These are phyloP conservation scores for Plasmodium vivax DNA, from an alignment of 169 alveolate genomes.

Conservation along the genomic window DNA sequence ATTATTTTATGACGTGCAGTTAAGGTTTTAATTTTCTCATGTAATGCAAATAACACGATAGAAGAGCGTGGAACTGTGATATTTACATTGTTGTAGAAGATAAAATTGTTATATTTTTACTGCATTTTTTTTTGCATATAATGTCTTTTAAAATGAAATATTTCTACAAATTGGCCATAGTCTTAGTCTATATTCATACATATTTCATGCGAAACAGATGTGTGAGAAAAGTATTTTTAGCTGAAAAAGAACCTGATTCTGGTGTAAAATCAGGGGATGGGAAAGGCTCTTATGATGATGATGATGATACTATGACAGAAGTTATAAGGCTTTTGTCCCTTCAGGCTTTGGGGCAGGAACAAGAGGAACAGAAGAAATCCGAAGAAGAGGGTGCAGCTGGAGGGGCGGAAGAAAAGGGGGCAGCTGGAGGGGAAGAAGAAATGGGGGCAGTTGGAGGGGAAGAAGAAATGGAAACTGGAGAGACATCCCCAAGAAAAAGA, in stretches of 20 bases:
- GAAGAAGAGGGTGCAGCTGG: neutral
- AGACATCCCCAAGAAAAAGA: neutral
- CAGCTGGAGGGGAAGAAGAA: neutral
- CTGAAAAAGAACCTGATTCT: conserved; percentile 11
- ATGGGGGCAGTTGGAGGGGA: neutral
- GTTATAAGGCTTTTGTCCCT: conserved; percentile 1
- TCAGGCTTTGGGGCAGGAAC: neutral
- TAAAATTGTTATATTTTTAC: neutral
- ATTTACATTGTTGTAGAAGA: neutral
- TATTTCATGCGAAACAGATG: neutral
- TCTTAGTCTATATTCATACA: neutral
- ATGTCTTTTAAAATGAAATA: neutral
- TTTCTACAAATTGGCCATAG: conserved; percentile 12
- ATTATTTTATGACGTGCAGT: neutral
- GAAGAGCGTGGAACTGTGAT: neutral
- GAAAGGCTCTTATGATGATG: neutral
- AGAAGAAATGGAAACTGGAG: neutral
- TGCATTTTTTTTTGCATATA: neutral
- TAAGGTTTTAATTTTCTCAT: neutral
- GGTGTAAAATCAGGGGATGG: neutral
- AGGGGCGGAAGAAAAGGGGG: neutral
- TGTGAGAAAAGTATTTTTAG: conserved; percentile 17
- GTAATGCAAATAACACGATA: neutral
- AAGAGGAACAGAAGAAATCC: neutral
- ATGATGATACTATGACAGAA: neutral